phyloP scores from a whole-genome alignment of 2,329 filamentous ascomycete genomes.

The Thielaviopsis musarum region DNA sequence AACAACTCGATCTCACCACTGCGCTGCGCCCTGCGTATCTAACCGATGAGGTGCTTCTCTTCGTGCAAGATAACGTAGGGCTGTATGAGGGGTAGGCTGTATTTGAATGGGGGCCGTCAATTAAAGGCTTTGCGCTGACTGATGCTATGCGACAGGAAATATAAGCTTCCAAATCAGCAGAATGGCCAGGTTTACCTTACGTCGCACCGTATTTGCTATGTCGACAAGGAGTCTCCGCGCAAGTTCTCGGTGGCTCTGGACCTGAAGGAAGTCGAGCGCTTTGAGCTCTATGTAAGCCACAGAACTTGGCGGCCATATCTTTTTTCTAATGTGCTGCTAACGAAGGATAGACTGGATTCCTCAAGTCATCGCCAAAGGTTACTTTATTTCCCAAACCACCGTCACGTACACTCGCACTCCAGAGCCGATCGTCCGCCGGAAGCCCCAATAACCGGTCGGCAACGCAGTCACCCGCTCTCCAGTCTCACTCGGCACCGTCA shows the following conservation, averaged over 20 bases:
- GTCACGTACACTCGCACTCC: slow-evolving; percentile 34
- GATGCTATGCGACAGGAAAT: slow-evolving; percentile 46
- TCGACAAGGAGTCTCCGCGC: slow-evolving; percentile 73
- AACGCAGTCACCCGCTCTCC: background rate
- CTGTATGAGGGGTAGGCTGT: slow-evolving; percentile 78
- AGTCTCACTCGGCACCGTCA: slow-evolving; percentile 13
- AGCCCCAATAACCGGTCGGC: background rate
- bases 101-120: background rate
- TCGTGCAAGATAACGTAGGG: slow-evolving; percentile 94
- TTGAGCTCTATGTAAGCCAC: slow-evolving; percentile 63
- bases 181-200: slow-evolving; percentile 94
- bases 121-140: slow-evolving; percentile 11
- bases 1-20: slow-evolving; percentile 87
- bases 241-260: slow-evolving; percentile 73
- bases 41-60: slow-evolving; percentile 84
- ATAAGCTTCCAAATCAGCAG: slow-evolving; percentile 84
- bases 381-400: slow-evolving; percentile 69
- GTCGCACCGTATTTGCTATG: slow-evolving; percentile 87
- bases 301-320: background rate
- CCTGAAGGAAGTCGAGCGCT: slow-evolving; percentile 76
- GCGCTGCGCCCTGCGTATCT: slow-evolving; percentile 84
- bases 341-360: slow-evolving; percentile 47
- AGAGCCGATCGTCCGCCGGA: background rate
- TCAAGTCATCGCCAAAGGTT: slow-evolving; percentile 90
- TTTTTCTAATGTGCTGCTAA: background rate